These are phyloP conservation scores for Neohortaea acidophila DNA, from an alignment of 495 filamentous ascomycete species.

Conservation along the genomic window DNA sequence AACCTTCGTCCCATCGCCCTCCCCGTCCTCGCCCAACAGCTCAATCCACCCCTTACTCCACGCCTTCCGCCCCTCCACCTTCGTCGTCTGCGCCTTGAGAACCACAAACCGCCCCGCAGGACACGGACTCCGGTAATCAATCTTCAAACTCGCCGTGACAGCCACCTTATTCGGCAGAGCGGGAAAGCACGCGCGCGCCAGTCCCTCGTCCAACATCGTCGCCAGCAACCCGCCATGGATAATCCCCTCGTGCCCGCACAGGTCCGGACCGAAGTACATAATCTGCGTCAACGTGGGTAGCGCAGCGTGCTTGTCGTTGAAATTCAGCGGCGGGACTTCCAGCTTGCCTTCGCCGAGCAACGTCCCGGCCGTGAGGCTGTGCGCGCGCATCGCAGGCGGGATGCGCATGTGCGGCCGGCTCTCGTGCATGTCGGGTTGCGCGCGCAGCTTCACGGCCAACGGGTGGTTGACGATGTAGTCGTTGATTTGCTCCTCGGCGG, in stretches of 20 bases:
- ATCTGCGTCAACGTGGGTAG: slow-evolving; percentile 47
- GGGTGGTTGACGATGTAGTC: slow-evolving; percentile 61
- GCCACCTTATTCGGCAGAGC: slow-evolving; percentile 78
- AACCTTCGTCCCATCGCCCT: slow-evolving; percentile 34
- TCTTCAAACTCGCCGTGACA: slow-evolving; percentile 78
- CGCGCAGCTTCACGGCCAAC: slow-evolving; percentile 47
- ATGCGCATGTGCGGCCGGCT: slow-evolving; percentile 79
- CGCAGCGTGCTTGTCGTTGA: slow-evolving; percentile 55
- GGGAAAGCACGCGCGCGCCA: slow-evolving; percentile 81
- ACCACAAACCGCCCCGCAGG: slow-evolving; percentile 64
- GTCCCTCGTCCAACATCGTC: slow-evolving; percentile 80
- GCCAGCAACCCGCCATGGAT: slow-evolving; percentile 85
- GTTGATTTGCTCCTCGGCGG: slow-evolving; percentile 47
- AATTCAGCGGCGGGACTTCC: slow-evolving; percentile 67
- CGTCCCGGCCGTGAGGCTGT: slow-evolving; percentile 72
- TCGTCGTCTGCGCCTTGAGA: slow-evolving; percentile 63
- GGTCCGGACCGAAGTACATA: slow-evolving; percentile 60
- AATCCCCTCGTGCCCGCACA: slow-evolving; percentile 86
- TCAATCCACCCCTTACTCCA: slow-evolving; percentile 91
- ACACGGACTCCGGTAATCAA: slow-evolving; percentile 74
- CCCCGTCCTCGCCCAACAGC: slow-evolving; percentile 36
- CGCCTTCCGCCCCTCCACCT: slow-evolving; percentile 86
- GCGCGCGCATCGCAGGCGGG: slow-evolving; percentile 44
- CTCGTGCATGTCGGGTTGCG: slow-evolving; percentile 52
- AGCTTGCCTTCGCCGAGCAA: slow-evolving; percentile 62